These are phyloP conservation scores for Curvularia sp. DNA, from an alignment of 2,329 filamentous ascomycete genomes.

Conservation along the genomic window DNA sequence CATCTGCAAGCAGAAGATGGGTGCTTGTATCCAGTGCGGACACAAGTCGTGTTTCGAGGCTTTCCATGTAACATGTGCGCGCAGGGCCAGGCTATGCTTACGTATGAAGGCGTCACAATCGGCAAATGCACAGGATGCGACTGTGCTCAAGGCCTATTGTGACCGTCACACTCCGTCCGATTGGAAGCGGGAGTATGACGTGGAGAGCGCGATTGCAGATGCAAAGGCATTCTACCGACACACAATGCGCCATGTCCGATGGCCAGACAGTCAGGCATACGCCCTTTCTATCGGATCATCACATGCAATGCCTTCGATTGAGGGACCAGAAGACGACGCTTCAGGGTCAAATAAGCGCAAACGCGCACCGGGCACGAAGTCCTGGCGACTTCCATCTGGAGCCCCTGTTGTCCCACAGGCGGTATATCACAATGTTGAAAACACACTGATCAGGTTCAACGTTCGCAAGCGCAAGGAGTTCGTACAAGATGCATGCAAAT, in stretches of 20 bases:
- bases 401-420: conserved; percentile 92
- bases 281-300: conserved; percentile 81
- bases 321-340: conserved; percentile 57
- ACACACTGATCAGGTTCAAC: conserved; percentile 82
- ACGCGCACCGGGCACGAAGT: conserved; percentile 63
- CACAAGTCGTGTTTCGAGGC: conserved; percentile 97
- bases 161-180: conserved; percentile 92
- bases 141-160: conserved; percentile 91
- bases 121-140: conserved; percentile 78
- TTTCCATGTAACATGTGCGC: conserved; percentile 95
- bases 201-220: conserved; percentile 78
- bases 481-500: conserved; percentile 90
- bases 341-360: conserved; percentile 67
- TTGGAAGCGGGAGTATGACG: conserved; percentile 85
- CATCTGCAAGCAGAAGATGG: conserved; percentile 97
- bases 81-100: conserved; percentile 83
- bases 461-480: conserved; percentile 89
- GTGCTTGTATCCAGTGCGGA: conserved; percentile 96
- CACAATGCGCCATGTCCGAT: conserved; percentile 86
- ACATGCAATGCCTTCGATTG: conserved; percentile 63
- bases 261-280: conserved; percentile 88
- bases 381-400: conserved; percentile 93
- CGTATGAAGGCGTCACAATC: conserved; percentile 95
- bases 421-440: conserved; percentile 85
- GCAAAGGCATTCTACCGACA: conserved; percentile 89